Conservation (phyloP, 192 early-diverging fungal genomes). For the Podila epicladia region DNA sequence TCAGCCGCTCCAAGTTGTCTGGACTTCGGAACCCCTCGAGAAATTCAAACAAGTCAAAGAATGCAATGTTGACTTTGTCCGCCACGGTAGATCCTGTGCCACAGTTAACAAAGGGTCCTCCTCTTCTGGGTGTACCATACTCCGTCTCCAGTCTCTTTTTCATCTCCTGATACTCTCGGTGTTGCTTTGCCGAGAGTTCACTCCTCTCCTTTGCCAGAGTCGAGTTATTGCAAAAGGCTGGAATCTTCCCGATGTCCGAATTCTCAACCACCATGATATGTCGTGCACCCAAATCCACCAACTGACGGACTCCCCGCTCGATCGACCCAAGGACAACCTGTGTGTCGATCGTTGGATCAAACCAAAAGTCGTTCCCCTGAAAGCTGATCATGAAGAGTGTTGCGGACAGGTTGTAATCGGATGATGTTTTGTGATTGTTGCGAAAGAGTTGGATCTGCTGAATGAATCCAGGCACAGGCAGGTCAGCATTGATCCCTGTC, state of each 20-base stretch:
- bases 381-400: slow-evolving; percentile 32
- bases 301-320: slow-evolving; percentile 20
- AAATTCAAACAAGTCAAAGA: slow-evolving; percentile 26
- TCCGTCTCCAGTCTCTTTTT: background rate
- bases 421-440: background rate
- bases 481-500: slow-evolving; percentile 13
- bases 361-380: slow-evolving; percentile 43
- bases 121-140: slow-evolving; percentile 3
- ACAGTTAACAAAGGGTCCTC: slow-evolving; percentile 11
- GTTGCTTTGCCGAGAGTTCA: slow-evolving; percentile 12
- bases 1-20: slow-evolving; percentile 7
- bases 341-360: slow-evolving; percentile 8
- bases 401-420: background rate
- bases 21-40: background rate
- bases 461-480: slow-evolving; percentile 46
- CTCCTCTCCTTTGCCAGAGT: slow-evolving; percentile 11
- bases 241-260: slow-evolving; percentile 12
- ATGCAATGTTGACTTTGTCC: slow-evolving; percentile 17
- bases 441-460: slow-evolving; percentile 21
- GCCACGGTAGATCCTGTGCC: background rate
- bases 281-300: slow-evolving; percentile 16
- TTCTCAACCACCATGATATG: slow-evolving; percentile 41
- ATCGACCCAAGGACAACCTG: slow-evolving; percentile 16
- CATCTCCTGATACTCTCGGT: slow-evolving; percentile 27
- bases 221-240: slow-evolving; percentile 21